Base-by-base conservation (phyloP, 371 early-diverging fungal genomes). In the Syncephalastrum sp. region DNA sequence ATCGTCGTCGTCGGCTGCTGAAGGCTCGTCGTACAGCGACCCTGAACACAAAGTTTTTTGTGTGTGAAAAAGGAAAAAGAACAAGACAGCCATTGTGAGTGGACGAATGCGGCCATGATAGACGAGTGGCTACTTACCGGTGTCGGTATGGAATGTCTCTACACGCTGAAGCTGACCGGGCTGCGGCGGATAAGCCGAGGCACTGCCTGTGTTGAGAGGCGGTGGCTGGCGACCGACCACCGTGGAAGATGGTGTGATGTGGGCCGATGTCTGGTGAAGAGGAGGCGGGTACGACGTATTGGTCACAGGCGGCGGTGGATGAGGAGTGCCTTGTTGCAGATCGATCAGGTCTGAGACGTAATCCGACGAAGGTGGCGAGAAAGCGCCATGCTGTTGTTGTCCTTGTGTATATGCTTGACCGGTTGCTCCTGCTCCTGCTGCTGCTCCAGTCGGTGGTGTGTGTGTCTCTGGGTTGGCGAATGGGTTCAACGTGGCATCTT, bases 11-110 rank as follows among this genome's bases (percentile, higher is more conserved):
- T 79, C 80, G 47, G 58, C 45, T 33, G 62, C 23, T 0, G 60
- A 60, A 19, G 70, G 53, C 7, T 74, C 80, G 41, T 79, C 80
- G 53, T 79, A 79, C 21, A 76, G 63, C 16, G 77, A 79, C 10
- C 45, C 63, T 62, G 38, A 33, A 48, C 42, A 27, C 17, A 15
- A 47, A 38, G 17, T 5, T 8, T 41, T 41, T 6, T 48, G 42
- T 45, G 15, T 19, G 38, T 23, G 2, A 54, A 7, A 23, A 54
- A 54, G 29, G 27, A 46, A 16, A 27, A 23, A 10, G 25, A 41
- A 52, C 21, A 42, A 29, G 29, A 52, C 21, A 12, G 38, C 38
- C 38, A 33, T 33, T 33, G 38, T 33, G 38, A 33, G 38, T 10
- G 10, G 6, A 29, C 3, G 7, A 33, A 10, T n/a, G n/a, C 2